Evolutionary conservation across 306 rosid genomes (phyloP).

Genomic region (Quercus rubra): DNA sequence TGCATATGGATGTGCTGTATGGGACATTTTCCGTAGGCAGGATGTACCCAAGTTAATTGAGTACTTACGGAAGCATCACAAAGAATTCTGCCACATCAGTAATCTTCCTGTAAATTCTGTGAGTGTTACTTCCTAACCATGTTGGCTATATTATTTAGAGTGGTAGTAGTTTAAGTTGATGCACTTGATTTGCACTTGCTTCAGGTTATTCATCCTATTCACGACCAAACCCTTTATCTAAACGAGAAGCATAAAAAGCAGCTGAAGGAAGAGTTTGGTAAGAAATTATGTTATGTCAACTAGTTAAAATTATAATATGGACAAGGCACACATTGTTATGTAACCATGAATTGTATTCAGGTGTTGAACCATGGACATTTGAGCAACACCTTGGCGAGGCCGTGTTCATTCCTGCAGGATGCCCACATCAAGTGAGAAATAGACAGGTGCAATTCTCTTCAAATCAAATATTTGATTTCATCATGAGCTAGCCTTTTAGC

Average conservation of each 20-base stretch:
- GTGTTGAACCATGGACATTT: constrained; percentile 67
- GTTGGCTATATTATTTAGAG: not conserved
- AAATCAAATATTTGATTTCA: not conserved
- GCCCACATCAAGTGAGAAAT: constrained; percentile 75
- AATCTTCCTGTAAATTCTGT: constrained; percentile 53
- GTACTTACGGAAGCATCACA: constrained; percentile 48
- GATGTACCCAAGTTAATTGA: constrained; percentile 57
- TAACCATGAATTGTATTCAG: constrained; percentile 27
- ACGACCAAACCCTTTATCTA: constrained; percentile 56
- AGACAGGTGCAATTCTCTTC: constrained; percentile 37
- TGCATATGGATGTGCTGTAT: constrained; percentile 52
- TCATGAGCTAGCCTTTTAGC: not conserved
- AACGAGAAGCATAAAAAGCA: constrained; percentile 57
- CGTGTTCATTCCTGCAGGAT: constrained; percentile 69
- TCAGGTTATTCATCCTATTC: constrained; percentile 68
- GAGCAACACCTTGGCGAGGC: constrained; percentile 72
- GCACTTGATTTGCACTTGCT: constrained; percentile 24
- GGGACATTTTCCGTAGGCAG: constrained; percentile 73
- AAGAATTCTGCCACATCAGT: constrained; percentile 49
- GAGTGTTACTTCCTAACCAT: constrained; percentile 3
- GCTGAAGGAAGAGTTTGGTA: constrained; percentile 62
- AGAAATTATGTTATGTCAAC: constrained; percentile 13
- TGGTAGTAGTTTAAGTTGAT: constrained; percentile 6
- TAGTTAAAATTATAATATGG: not conserved
- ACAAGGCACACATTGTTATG: not conserved